A percentile compares a stretch with the other conserved stretches of the same genome.
These are phyloP conservation scores for Dactylis glomerata DNA, from an alignment of 176 grass and related monocot species.

Conservation along the genomic window DNA sequence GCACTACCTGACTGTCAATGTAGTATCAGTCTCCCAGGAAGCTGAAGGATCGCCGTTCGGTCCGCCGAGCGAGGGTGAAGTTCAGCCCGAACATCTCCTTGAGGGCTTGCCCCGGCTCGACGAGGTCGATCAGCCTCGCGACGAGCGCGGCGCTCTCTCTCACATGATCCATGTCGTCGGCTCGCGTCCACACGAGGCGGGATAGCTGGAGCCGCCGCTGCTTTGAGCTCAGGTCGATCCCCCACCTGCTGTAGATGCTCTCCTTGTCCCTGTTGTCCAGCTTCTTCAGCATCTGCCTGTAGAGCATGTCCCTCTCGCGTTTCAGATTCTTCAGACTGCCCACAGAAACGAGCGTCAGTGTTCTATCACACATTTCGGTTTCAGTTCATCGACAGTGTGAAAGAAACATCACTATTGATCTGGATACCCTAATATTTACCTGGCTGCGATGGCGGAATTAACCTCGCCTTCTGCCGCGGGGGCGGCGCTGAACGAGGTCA, in stretches of 20 bases:
- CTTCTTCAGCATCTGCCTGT: constrained; percentile 82
- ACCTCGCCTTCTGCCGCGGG: neutral
- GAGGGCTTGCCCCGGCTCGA: constrained; percentile 46
- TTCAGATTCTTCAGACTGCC: constrained; percentile 63
- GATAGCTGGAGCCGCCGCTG: constrained; percentile 63
- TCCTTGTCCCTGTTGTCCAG: constrained; percentile 59
- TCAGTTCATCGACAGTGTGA: neutral
- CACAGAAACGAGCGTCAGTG: neutral
- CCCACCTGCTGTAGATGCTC: constrained; percentile 63
- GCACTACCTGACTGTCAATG: constrained; percentile 17
- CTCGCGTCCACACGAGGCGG: constrained; percentile 56
- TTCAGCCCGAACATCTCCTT: constrained; percentile 95
- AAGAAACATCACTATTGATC: neutral
- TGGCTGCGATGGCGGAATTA: constrained; percentile 35
- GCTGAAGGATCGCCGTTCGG: constrained; percentile 50
- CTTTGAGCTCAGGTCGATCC: constrained; percentile 69
- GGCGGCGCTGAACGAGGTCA: constrained; percentile 29
- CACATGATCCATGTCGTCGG: constrained; percentile 61
- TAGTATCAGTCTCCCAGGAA: constrained; percentile 30
- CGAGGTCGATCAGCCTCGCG: constrained; percentile 62
- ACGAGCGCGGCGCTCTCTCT: constrained; percentile 62
- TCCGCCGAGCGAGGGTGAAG: constrained; percentile 44
- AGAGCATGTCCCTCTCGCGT: constrained; percentile 75
- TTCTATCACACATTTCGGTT: neutral
- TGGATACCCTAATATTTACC: constrained; percentile 9